These are phyloP conservation scores for Aureobasidium sp. DNA, from an alignment of 2,329 filamentous ascomycete species.

Conservation along the genomic window DNA sequence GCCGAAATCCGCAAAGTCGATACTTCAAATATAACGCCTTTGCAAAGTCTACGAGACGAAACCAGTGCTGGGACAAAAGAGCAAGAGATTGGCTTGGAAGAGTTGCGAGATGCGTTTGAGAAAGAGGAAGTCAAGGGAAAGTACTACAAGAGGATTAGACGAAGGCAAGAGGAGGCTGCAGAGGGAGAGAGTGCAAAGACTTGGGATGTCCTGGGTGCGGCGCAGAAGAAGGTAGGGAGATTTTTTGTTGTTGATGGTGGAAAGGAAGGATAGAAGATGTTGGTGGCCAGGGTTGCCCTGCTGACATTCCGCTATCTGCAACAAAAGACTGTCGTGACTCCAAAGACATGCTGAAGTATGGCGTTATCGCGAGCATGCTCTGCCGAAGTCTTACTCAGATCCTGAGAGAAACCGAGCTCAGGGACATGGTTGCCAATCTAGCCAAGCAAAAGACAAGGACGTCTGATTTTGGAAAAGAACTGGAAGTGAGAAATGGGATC, in stretches of 20 bases:
- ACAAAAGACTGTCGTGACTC: background rate
- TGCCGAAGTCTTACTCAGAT: too few species aligned
- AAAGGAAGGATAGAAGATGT: conserved; percentile 22
- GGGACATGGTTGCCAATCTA: too few species aligned
- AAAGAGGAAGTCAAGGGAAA: conserved; percentile 55
- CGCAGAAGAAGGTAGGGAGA: conserved; percentile 57
- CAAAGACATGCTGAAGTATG: background rate
- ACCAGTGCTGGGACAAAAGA: conserved; percentile 48
- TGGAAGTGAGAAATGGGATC: too few species aligned
- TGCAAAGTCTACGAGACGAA: conserved; percentile 77
- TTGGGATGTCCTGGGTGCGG: conserved; percentile 63
- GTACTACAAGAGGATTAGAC: conserved; percentile 41
- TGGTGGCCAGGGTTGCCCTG: background rate
- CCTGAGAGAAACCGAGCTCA: too few species aligned
- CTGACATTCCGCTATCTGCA: background rate
- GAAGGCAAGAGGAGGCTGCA: conserved; percentile 34
- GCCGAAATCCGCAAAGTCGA: conserved; percentile 73
- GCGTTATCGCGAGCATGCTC: too few species aligned
- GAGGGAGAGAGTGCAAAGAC: conserved; percentile 44
- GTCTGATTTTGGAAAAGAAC: too few species aligned
- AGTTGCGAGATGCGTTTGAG: conserved; percentile 48
- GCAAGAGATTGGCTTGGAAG: conserved; percentile 51
- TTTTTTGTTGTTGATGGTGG: conserved; percentile 71
- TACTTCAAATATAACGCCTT: conserved; percentile 61
- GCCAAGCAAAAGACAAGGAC: too few species aligned